phyloP scores from a whole-genome alignment of 441 rosid species.

The Biscutella auriculata region DNA sequence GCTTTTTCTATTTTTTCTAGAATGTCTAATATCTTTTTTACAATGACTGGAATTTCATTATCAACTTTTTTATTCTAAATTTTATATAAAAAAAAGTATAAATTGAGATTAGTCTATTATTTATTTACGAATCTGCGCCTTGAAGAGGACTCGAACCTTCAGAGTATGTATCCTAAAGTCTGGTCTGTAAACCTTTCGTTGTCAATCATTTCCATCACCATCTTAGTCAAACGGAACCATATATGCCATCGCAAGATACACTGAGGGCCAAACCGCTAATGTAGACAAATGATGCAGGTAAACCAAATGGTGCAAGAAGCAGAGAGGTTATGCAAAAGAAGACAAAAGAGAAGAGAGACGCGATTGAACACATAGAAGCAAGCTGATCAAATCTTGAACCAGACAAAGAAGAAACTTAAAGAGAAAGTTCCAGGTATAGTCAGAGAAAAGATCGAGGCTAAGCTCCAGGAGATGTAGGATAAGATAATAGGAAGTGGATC shows the following conservation, averaged over 20 bases:
- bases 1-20: no score
- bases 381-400: constrained; percentile 40
- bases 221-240: constrained; percentile 89
- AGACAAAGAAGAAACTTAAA: constrained; percentile 73
- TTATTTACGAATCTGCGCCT: no score
- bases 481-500: constrained; percentile 44
- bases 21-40: no score
- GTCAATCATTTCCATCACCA: constrained; percentile 88
- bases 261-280: constrained; percentile 77
- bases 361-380: constrained; percentile 83
- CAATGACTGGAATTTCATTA: no score
- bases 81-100: no score
- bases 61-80: no score
- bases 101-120: no score
- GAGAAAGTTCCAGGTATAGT: constrained; percentile 66
- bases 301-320: constrained; percentile 70
- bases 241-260: constrained; percentile 74
- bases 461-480: constrained; percentile 61
- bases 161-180: constrained; percentile 90
- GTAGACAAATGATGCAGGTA: constrained; percentile 77
- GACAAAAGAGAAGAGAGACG: constrained; percentile 78
- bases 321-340: constrained; percentile 59
- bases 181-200: constrained; percentile 93
- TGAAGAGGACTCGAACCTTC: constrained; percentile 83
- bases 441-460: constrained; percentile 60